phyloP scores from a whole-genome alignment of 768 basidiomycete genomes.

The Macrolepiota fuliginosa region DNA sequence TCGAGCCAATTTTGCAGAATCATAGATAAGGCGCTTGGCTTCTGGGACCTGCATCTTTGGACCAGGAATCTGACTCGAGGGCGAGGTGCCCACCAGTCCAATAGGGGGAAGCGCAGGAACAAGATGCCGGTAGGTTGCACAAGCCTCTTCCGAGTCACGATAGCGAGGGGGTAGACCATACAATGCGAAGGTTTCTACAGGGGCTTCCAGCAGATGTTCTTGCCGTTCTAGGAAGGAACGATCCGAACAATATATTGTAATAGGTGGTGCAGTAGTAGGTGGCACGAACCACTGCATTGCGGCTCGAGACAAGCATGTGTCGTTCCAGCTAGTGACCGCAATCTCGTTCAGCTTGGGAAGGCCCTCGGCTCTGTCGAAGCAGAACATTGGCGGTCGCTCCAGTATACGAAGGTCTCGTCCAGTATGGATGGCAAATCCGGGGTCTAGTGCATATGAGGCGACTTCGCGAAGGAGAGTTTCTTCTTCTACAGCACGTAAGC shows the following conservation, averaged over 20 bases:
- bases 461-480: constrained; percentile 39
- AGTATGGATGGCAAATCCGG: constrained; percentile 44
- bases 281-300: constrained; percentile 84
- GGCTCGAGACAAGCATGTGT: constrained; percentile 80
- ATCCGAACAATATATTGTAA: constrained; percentile 68
- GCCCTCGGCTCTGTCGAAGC: constrained; percentile 34
- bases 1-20: constrained; percentile 93
- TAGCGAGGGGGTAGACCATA: constrained; percentile 80
- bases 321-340: constrained; percentile 56
- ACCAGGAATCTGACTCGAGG: constrained; percentile 70
- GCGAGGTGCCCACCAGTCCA: constrained; percentile 69
- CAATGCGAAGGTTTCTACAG: constrained; percentile 71
- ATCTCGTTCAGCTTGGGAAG: constrained; percentile 63
- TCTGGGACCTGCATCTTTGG: constrained; percentile 93
- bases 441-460: constrained; percentile 39
- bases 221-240: constrained; percentile 79
- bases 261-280: constrained; percentile 82
- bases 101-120: constrained; percentile 59
- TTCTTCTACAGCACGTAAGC: constrained; percentile 45
- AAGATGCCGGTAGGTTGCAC: constrained; percentile 40
- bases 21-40: constrained; percentile 90
- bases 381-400: constrained; percentile 25
- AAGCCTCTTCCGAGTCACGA: constrained; percentile 55
- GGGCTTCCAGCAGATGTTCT: constrained; percentile 56
- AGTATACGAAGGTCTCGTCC: constrained; percentile 34